Percentiles rank a stretch among this genome's conserved stretches.
Evolutionary conservation across 202 grass and related monocot species (phyloP).

Genomic region (Setaria viridis): DNA sequence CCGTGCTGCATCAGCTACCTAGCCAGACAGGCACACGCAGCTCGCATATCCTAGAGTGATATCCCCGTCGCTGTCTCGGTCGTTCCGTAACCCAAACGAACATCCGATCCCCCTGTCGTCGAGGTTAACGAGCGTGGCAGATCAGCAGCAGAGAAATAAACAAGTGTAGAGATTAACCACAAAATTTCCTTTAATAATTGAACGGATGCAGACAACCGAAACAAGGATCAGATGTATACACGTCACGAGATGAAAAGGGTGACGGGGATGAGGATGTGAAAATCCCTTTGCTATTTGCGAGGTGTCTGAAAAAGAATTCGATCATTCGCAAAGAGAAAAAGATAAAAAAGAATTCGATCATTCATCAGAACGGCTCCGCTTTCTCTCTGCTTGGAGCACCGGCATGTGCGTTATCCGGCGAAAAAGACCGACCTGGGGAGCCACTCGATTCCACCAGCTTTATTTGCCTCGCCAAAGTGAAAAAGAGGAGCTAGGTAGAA

Average conservation of each 20-base stretch:
- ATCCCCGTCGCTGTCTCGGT: neutral
- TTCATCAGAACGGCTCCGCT: neutral
- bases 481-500: neutral
- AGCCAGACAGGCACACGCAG: neutral
- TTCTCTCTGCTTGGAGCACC: neutral
- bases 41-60: neutral
- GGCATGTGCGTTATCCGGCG: constrained; percentile 45
- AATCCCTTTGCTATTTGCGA: neutral
- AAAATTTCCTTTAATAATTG: neutral
- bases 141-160: no score
- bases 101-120: neutral
- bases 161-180: no score
- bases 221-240: neutral
- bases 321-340: neutral
- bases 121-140: no score
- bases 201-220: neutral
- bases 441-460: constrained; percentile 13
- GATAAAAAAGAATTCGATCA: neutral
- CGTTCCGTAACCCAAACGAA: neutral
- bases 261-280: neutral
- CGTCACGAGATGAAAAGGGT: neutral
- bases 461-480: constrained; percentile 21
- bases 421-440: constrained; percentile 24
- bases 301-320: neutral
- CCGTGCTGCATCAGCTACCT: constrained; percentile 3